Base-by-base conservation (phyloP, 306 rosid genomes). In the Lathyrus oleraceus region DNA sequence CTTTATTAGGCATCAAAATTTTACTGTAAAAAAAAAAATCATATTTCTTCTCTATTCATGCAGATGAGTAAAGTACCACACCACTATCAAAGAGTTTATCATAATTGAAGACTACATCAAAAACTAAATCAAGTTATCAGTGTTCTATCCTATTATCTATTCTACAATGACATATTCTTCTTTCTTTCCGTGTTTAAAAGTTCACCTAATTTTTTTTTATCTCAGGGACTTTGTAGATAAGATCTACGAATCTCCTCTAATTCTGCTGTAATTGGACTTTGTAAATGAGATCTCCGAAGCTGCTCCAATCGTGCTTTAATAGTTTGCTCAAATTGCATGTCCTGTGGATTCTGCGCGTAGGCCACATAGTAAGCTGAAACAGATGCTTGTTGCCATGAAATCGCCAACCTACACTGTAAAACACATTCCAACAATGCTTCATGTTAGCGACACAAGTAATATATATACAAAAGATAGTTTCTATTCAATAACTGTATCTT, bases 311-410 rank as follows among this genome's bases (percentile, higher is more conserved):
- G 91, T 21, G 10, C 71, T 10, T 88, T 91, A 20, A 92, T 85
- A 6, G 88, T 86, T 0, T 83, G 54, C 65, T 85, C 91, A 36
- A 86, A 87, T 27, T 28, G 78, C 54, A 53, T 32, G 68, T 69
- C 70, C 17, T 65, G 69, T 23, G 87, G 89, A 30, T 92, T 82
- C 61, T 85, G 91, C 30, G 89, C 85, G 5, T 80, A 92, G 28
- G 86, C 95, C 20, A 89, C 92, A 4, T 92, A 87, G 86, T 92
- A 92, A 70, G 95, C 86, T 0, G 75, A 79, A 70, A 92, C 83
- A 20, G 92, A 81, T 67, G 98, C 98, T 65, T 92, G 96, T 10
- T 75, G 88, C 95, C 95, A 89, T 14, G 96, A 89, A 87, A 92
- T 70, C 10, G 86, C 89, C 61, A 89, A 23, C 61, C 91, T 78